A percentile compares a stretch with the other conserved stretches of the same genome.
These are phyloP conservation scores for Eutrema japonicum DNA, from an alignment of 345 rosid species.

Conservation along the genomic window DNA sequence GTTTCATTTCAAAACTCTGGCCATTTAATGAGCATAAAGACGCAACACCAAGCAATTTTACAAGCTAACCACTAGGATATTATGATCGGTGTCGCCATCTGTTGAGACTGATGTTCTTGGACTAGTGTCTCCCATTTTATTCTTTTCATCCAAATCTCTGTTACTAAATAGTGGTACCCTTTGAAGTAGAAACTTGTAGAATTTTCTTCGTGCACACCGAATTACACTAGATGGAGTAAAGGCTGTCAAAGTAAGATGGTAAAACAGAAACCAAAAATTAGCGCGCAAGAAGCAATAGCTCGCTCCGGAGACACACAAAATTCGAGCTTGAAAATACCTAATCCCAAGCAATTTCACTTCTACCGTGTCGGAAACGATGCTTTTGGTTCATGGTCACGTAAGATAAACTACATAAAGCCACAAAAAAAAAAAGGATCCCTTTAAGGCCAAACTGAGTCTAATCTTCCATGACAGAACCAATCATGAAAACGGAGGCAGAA, in stretches of 20 bases:
- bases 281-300: background rate
- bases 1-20: slow-evolving; percentile 13
- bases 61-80: slow-evolving; percentile 62
- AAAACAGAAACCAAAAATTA: background rate
- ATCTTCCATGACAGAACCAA: slow-evolving; percentile 2
- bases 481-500: slow-evolving; percentile 7
- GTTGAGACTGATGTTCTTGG: slow-evolving; percentile 83
- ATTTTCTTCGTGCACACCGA: background rate
- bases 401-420: slow-evolving; percentile 3
- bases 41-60: slow-evolving; percentile 14
- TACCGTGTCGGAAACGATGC: background rate
- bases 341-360: slow-evolving; percentile 18
- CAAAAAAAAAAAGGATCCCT: background rate
- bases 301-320: slow-evolving; percentile 5
- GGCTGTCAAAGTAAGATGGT: slow-evolving; percentile 2
- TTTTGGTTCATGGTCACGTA: background rate
- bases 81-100: slow-evolving; percentile 76
- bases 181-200: slow-evolving; percentile 30
- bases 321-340: background rate
- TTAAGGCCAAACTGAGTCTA: slow-evolving; percentile 18
- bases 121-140: slow-evolving; percentile 76
- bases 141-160: slow-evolving; percentile 41
- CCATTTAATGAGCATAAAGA: slow-evolving; percentile 22
- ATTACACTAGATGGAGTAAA: background rate
- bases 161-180: slow-evolving; percentile 44